These are phyloP conservation scores for Nemania sp. DNA, from an alignment of 2,329 filamentous ascomycete genomes.

Conservation along the genomic window DNA sequence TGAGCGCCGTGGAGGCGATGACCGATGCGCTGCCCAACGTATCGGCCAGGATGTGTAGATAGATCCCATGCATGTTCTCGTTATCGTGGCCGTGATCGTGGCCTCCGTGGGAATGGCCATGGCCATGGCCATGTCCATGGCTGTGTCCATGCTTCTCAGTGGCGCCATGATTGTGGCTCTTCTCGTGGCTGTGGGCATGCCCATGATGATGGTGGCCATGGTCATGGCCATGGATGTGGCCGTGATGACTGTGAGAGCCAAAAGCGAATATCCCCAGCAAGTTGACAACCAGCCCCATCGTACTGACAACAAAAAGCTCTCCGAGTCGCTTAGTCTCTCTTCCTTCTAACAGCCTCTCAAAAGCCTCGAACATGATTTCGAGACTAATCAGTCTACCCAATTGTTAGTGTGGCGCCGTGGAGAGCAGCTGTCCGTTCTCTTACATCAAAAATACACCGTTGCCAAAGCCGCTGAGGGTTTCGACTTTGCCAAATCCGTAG, in stretches of 20 bases:
- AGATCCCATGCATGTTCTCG: constrained; percentile 98
- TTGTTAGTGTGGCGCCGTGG: constrained; percentile 5
- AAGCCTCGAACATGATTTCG: constrained; percentile 93
- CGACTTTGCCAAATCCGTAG: constrained; percentile 95
- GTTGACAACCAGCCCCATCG: constrained; percentile 85
- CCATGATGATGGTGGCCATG: constrained; percentile 33
- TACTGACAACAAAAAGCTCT: constrained; percentile 87
- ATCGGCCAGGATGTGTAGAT: constrained; percentile 91
- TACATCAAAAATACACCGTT: constrained; percentile 94
- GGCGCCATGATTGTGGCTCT: constrained; percentile 36
- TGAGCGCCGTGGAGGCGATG: constrained; percentile 86
- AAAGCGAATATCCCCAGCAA: constrained; percentile 90
- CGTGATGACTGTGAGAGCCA: constrained; percentile 63
- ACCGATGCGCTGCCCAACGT: constrained; percentile 93
- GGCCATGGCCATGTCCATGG: constrained; percentile 41
- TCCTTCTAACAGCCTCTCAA: constrained; percentile 83
- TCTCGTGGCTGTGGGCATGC: constrained; percentile 38
- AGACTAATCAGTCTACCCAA: constrained; percentile 79
- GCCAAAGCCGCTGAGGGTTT: constrained; percentile 92
- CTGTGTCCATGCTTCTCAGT: constrained; percentile 40
- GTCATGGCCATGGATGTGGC: constrained; percentile 52
- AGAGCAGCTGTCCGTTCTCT: constrained; percentile 34
- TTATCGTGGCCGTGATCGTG: constrained; percentile 68
- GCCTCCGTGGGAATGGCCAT: constrained; percentile 25
- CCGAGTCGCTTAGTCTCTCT: constrained; percentile 80